Evolutionary conservation across 441 rosid species (phyloP).

Genomic region (Gossypium lobatum): DNA sequence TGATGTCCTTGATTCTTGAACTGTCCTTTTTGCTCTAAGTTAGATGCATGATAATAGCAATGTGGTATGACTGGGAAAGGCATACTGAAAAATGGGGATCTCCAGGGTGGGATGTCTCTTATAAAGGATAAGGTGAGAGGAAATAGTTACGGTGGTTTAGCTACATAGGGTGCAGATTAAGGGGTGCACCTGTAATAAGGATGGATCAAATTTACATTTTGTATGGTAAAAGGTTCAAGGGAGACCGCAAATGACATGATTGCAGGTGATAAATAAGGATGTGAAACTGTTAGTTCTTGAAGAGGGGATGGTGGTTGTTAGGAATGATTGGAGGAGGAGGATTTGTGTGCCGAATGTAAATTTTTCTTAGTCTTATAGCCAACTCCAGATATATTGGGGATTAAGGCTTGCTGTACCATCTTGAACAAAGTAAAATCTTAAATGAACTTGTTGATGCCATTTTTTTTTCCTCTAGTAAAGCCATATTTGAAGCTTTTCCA

Average conservation of each 20-base stretch:
- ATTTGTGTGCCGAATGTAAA: neutral
- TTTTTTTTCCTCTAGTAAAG: neutral
- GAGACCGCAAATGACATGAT: neutral
- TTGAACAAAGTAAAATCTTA: neutral
- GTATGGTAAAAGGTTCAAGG: neutral
- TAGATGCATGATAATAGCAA: neutral
- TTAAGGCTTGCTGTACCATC: neutral
- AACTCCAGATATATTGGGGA: neutral
- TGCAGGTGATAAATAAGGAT: neutral
- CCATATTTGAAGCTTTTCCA: no score
- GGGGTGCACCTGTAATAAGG: neutral
- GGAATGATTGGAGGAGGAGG: neutral
- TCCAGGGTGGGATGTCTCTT: neutral
- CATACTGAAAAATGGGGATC: neutral
- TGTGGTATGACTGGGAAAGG: neutral
- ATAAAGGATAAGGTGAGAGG: neutral
- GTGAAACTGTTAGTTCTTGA: neutral
- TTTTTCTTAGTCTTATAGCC: neutral
- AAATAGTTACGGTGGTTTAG: neutral
- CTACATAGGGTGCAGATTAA: neutral
- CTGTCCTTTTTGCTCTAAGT: neutral
- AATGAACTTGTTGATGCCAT: neutral
- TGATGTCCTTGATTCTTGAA: neutral
- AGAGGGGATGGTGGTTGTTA: neutral
- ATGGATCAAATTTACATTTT: neutral